A percentile compares a stretch with the other conserved stretches of the same genome.
Evolutionary conservation across 78 protist species (phyloP).

Genomic region (Neovahlkampfia damariscottae): DNA sequence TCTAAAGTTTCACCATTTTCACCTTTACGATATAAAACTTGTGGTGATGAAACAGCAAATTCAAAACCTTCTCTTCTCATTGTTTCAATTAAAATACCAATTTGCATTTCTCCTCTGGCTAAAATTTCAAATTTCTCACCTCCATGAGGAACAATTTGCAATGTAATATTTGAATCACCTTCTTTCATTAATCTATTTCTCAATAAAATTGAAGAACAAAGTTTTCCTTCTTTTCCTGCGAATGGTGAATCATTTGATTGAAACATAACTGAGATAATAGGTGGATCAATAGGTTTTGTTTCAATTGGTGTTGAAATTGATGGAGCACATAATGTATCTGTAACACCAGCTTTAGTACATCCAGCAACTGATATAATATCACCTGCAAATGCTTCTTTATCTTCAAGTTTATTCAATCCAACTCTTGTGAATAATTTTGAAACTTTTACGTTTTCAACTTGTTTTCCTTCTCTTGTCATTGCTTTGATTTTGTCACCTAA

Average conservation of each 20-base stretch:
- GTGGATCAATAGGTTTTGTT: constrained; percentile 67
- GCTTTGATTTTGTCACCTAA: constrained; percentile 15
- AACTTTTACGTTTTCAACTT: constrained; percentile 19
- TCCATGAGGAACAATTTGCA: constrained; percentile 24
- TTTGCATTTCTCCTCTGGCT: constrained; percentile 85
- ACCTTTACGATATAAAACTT: neutral
- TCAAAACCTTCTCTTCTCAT: constrained; percentile 87
- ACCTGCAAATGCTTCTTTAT: constrained; percentile 63
- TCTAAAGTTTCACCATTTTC: constrained; percentile 10
- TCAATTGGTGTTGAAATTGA: constrained; percentile 5
- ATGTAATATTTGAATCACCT: constrained; percentile 60
- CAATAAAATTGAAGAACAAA: constrained; percentile 32
- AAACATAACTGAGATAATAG: constrained; percentile 61
- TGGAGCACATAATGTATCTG: constrained; percentile 43
- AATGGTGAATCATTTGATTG: constrained; percentile 60
- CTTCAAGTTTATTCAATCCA: constrained; percentile 33
- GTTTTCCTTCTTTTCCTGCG: constrained; percentile 62
- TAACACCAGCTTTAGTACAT: constrained; percentile 37
- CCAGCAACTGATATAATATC: constrained; percentile 74
- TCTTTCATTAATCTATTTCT: constrained; percentile 54
- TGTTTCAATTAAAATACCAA: constrained; percentile 73
- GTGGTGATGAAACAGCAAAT: constrained; percentile 48
- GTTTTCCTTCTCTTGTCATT: constrained; percentile 13
- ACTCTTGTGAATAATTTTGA: constrained; percentile 46
- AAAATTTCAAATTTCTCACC: constrained; percentile 26